These are phyloP conservation scores for Globisporangium canariense DNA, from an alignment of 352 stramenopile species.

Conservation along the genomic window DNA sequence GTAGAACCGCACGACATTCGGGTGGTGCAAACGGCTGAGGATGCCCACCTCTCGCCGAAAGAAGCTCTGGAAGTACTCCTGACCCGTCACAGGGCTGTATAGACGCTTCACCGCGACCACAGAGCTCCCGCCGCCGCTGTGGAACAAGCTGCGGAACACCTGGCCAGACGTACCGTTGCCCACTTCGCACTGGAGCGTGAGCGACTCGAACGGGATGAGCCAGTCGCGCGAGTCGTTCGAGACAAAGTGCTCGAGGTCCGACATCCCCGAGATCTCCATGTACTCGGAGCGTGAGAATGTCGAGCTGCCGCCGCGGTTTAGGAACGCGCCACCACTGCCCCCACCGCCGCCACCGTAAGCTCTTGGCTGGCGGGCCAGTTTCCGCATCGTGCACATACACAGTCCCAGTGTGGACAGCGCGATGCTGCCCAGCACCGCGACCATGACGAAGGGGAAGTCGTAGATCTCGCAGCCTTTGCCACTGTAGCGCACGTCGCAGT, in stretches of 20 bases:
- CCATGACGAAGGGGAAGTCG: constrained; percentile 84
- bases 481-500: constrained; percentile 74
- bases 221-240: constrained; percentile 85
- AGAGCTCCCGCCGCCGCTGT: constrained; percentile 77
- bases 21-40: constrained; percentile 83
- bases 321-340: constrained; percentile 19
- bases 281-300: constrained; percentile 78
- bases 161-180: constrained; percentile 87
- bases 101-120: constrained; percentile 87
- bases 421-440: constrained; percentile 72
- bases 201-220: constrained; percentile 88
- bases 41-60: constrained; percentile 88
- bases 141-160: constrained; percentile 85
- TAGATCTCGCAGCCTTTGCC: constrained; percentile 77
- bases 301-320: constrained; percentile 38
- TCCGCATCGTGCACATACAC: constrained; percentile 86
- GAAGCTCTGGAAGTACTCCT: constrained; percentile 90
- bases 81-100: constrained; percentile 81
- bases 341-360: constrained; percentile 6
- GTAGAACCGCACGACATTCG: constrained; percentile 89
- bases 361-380: constrained; percentile 66
- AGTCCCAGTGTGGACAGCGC: constrained; percentile 79
- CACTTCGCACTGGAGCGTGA: constrained; percentile 83
- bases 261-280: constrained; percentile 84
- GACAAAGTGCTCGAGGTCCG: constrained; percentile 85